Percentiles rank a stretch among this genome's conserved stretches.
Conservation (phyloP, 208 protist species). For the Blastocrithidia nonstop region DNA sequence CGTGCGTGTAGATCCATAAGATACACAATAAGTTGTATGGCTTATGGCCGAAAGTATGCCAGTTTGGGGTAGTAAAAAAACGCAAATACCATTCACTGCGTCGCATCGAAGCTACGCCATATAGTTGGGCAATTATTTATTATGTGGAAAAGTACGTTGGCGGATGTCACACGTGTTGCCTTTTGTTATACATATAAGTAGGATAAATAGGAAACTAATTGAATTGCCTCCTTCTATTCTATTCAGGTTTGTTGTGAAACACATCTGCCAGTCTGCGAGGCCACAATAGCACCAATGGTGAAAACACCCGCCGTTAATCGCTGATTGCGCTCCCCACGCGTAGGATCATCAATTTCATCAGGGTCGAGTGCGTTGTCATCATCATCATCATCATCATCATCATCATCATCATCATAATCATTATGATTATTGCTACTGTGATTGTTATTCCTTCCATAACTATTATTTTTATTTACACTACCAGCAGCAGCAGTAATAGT, state of each 20-base stretch:
- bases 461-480: too few relatives aligned
- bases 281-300: conserved; percentile 35
- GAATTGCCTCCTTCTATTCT: conserved; percentile 19
- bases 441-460: neutral
- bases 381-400: conserved; percentile 14
- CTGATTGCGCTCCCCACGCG: conserved; percentile 79
- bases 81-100: conserved; percentile 62
- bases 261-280: conserved; percentile 9
- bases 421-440: conserved; percentile 5
- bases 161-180: conserved; percentile 52
- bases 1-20: conserved; percentile 19
- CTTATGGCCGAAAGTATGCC: conserved; percentile 80
- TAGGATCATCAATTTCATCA: conserved; percentile 77
- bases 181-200: conserved; percentile 82
- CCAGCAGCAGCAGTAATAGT: too few relatives aligned
- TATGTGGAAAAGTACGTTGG: conserved; percentile 49
- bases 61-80: conserved; percentile 82
- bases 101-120: conserved; percentile 17
- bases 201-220: conserved; percentile 29
- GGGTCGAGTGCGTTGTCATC: conserved; percentile 50
- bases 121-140: conserved; percentile 11
- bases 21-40: conserved; percentile 60
- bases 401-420: neutral
- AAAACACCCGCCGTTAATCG: conserved; percentile 63
- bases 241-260: too few relatives aligned